These are phyloP conservation scores for Cytospora schulzeri DNA, from an alignment of 2,329 filamentous ascomycete species.

Conservation along the genomic window DNA sequence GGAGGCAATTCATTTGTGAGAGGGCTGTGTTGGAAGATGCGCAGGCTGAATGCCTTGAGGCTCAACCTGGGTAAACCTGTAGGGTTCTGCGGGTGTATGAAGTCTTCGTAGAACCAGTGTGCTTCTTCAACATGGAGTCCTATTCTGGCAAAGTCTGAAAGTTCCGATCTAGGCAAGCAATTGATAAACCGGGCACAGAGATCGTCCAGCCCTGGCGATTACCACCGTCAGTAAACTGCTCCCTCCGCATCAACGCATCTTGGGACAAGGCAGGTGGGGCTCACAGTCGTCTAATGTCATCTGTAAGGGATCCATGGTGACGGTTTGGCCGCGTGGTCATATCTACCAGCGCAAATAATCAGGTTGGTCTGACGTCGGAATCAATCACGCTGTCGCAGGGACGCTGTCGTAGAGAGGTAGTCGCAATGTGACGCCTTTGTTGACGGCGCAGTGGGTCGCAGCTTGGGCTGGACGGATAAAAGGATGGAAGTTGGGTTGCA, in stretches of 20 bases:
- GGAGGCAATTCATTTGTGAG: slow-evolving; percentile 79
- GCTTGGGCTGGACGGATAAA: slow-evolving; percentile 15
- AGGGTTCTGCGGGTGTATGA: slow-evolving; percentile 88
- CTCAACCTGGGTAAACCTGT: slow-evolving; percentile 78
- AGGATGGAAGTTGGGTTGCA: slow-evolving; percentile 3
- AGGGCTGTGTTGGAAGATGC: slow-evolving; percentile 93
- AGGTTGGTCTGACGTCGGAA: background rate
- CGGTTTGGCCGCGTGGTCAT: slow-evolving; percentile 22
- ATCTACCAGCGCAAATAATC: slow-evolving; percentile 19
- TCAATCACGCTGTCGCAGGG: background rate
- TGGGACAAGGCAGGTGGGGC: slow-evolving; percentile 2
- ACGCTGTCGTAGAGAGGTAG: background rate
- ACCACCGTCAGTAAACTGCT: slow-evolving; percentile 29
- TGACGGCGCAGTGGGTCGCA: slow-evolving; percentile 15
- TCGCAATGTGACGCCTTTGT: slow-evolving; percentile 14
- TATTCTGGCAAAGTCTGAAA: slow-evolving; percentile 87
- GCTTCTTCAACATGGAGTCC: slow-evolving; percentile 99
- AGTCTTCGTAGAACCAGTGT: slow-evolving; percentile 99
- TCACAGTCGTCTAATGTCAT: slow-evolving; percentile 29
- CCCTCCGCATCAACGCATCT: slow-evolving; percentile 17
- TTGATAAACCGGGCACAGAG: slow-evolving; percentile 97
- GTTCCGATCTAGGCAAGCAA: slow-evolving; percentile 89
- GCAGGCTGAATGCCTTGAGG: slow-evolving; percentile 81
- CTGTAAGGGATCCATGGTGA: slow-evolving; percentile 23
- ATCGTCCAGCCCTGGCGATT: slow-evolving; percentile 81